Conservation (phyloP, 2,329 filamentous ascomycete species). For the Botrytis fragariae region DNA sequence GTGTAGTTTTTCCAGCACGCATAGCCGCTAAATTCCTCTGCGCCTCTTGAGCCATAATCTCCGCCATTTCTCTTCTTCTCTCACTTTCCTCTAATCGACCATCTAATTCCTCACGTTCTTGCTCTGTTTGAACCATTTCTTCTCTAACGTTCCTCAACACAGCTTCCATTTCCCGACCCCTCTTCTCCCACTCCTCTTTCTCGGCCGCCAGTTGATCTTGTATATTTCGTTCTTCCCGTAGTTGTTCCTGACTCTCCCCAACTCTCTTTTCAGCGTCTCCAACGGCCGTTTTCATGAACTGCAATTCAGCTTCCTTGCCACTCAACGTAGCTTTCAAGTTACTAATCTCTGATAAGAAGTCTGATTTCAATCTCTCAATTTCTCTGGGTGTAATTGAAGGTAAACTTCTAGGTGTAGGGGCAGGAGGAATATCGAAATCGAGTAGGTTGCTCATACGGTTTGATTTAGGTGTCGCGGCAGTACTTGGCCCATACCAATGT, state of each 20-base stretch:
- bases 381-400: conserved; percentile 90
- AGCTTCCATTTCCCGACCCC: conserved; percentile 80
- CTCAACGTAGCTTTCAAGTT: conserved; percentile 88
- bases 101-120: conserved; percentile 77
- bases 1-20: conserved; percentile 56
- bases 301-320: conserved; percentile 89
- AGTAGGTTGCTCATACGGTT: conserved; percentile 64
- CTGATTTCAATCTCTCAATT: conserved; percentile 87
- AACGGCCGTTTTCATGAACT: conserved; percentile 81
- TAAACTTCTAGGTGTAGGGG: conserved; percentile 86
- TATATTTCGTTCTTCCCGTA: conserved; percentile 71
- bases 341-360: conserved; percentile 88
- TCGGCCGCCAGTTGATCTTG: conserved; percentile 73
- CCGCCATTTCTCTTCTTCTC: conserved; percentile 68
- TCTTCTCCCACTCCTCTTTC: conserved; percentile 78
- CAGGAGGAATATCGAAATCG: conserved; percentile 90
- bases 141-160: conserved; percentile 77
- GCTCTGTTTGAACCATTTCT: conserved; percentile 74
- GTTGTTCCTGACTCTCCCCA: conserved; percentile 77
- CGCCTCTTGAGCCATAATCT: conserved; percentile 73
- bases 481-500: conserved; percentile 22
- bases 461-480: conserved; percentile 30
- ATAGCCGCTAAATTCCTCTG: conserved; percentile 74
- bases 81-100: conserved; percentile 75
- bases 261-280: conserved; percentile 89